Evolutionary conservation across 108 stramenopile species (phyloP), one percentile per base, ranked within the genome.

Genomic region (Aurantiochytrium sp.): DNA sequence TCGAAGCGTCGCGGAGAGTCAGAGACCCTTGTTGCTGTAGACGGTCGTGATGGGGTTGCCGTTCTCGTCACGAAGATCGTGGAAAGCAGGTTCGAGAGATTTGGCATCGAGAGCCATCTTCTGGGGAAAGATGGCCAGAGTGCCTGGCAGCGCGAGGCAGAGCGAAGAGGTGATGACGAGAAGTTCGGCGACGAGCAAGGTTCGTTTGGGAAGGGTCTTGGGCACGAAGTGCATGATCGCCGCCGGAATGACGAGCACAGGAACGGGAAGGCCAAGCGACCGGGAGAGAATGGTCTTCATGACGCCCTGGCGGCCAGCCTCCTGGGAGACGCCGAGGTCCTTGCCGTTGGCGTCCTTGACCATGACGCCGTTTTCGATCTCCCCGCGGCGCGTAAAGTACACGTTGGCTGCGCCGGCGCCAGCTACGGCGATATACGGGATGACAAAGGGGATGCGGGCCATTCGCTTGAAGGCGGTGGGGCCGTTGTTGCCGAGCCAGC

Each of bases 291-390:
- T 81, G 45, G 73, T 81, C 30, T 81, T 81, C 39, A 81, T 81
- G n/a, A 81, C 73, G 32, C 73, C 73, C 45, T 81, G 73, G 39
- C 45, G 39, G 39, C 73, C 73, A 81, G 73, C 73, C 45, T 81
- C 73, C 73, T 81, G 39, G 6, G 73, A 81, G 17, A 81, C 73
- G 39, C 73, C 73, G 24, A 81, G 73, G 19, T 81, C 73, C 15
- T 81, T 81, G 73, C 39, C 73, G 45, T 81, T 81, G 21, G 73
- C 73, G 2, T 81, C 73, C 39, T 48, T 41, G n/a, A 81, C 73
- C 39, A 81, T 81, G 42, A 81, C 73, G 30, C 73, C 73, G 42
- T 81, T 81, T 12, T 81, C 73, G 24, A 81, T 81, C 73, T 81
- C 73, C 12, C 42, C 19, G 6, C 45, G 39, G 6, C 73, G 39